A percentile compares a stretch with the other conserved stretches of the same genome.
These are phyloP conservation scores for Aspergillus ochraceoroseus DNA, from an alignment of 2,329 filamentous ascomycete species.

Conservation along the genomic window DNA sequence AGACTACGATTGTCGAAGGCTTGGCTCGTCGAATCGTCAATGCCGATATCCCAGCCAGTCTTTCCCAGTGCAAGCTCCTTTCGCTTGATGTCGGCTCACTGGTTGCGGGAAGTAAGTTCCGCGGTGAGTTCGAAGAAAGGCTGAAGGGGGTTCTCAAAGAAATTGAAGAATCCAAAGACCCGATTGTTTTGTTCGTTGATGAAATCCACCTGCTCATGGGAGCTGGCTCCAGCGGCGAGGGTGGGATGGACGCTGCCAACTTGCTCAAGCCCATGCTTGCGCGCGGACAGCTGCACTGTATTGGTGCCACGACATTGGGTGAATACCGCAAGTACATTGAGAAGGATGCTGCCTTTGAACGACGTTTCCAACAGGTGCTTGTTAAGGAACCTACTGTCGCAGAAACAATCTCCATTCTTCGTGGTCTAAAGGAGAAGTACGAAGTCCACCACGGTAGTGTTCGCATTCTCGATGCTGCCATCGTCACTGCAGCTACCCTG, in stretches of 20 bases:
- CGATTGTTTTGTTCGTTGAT: slow-evolving; percentile 96
- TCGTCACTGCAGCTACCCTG: slow-evolving; percentile 85
- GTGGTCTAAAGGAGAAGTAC: slow-evolving; percentile 95
- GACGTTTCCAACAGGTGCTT: slow-evolving; percentile 95
- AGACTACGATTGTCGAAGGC: slow-evolving; percentile 96
- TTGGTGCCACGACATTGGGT: slow-evolving; percentile 88
- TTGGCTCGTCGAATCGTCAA: slow-evolving; percentile 94
- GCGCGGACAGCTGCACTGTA: slow-evolving; percentile 93
- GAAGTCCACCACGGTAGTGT: slow-evolving; percentile 92
- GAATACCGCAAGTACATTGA: slow-evolving; percentile 99
- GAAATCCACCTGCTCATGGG: slow-evolving; percentile 99
- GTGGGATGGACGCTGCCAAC: slow-evolving; percentile 98
- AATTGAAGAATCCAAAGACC: slow-evolving; percentile 89
- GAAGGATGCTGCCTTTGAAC: slow-evolving; percentile 96
- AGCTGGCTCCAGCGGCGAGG: slow-evolving; percentile 86
- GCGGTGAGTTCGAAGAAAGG: slow-evolving; percentile 96
- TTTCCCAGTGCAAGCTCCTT: slow-evolving; percentile 87
- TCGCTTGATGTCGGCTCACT: slow-evolving; percentile 93
- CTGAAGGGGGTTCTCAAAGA: slow-evolving; percentile 99
- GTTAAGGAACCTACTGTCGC: slow-evolving; percentile 87
- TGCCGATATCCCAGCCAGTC: slow-evolving; percentile 89
- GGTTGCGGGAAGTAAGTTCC: slow-evolving; percentile 96
- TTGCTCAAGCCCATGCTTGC: slow-evolving; percentile 97
- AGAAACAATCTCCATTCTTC: slow-evolving; percentile 96
- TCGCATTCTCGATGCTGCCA: slow-evolving; percentile 87